Conservation (phyloP, 371 early-diverging fungal species). For the Rhizopus sp. region DNA sequence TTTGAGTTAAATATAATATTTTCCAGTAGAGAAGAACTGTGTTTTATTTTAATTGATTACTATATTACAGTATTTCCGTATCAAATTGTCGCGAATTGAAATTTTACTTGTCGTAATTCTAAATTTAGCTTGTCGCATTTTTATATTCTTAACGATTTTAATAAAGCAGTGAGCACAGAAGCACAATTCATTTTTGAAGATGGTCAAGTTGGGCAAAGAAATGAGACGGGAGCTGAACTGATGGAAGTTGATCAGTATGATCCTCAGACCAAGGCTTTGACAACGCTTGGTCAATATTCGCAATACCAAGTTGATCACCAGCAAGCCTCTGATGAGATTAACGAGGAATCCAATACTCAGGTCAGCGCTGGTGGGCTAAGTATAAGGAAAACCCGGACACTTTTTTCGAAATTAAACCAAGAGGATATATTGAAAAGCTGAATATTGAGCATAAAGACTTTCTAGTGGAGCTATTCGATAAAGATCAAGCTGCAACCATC, state of each 20-base stretch:
- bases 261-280: neutral
- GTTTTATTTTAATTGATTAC: no score
- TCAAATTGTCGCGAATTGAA: no score
- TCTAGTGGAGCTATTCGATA: neutral
- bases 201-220: conserved; percentile 2
- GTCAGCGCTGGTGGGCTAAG: neutral
- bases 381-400: neutral
- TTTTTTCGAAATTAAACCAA: neutral
- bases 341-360: no score
- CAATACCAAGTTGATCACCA: conserved; percentile 2
- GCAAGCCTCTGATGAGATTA: no score
- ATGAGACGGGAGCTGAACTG: conserved; percentile 4
- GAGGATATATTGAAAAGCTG: neutral
- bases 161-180: conserved; percentile 3
- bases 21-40: no score
- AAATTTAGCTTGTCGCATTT: conserved; percentile 5
- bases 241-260: conserved; percentile 10
- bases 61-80: no score
- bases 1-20: no score
- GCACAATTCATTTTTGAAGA: conserved; percentile 2
- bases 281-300: conserved; percentile 5
- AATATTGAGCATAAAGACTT: neutral
- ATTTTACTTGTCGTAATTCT: no score
- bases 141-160: conserved; percentile 7
- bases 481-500: neutral